Evolutionary conservation across 768 basidiomycete species (phyloP), one percentile per base, ranked within the genome.

Genomic region (Tulasnella sp.): DNA sequence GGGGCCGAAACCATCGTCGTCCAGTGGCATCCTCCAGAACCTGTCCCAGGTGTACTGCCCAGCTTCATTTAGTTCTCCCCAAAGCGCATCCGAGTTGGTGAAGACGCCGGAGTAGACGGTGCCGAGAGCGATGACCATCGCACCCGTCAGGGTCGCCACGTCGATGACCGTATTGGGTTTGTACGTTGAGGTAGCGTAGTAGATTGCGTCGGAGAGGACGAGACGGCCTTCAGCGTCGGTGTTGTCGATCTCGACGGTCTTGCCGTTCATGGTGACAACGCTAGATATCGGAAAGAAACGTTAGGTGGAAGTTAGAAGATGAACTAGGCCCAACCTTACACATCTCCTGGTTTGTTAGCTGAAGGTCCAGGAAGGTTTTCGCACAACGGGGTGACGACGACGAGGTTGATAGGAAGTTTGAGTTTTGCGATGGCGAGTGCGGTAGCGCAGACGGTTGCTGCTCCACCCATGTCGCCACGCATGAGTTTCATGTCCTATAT

Each of bases 381-480:
- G 23, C 90, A 90, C 42, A 96, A 86, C 2, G 94, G 93, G 0
- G 91, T 91, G 37, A 89, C 85, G 15, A 90, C 88, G 35, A 94
- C 87, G 75, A 95, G 85, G 82, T 95, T 94, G 83, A 96, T 86
- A 11, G 93, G 93, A n/a, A 96, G 84, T 80, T 89, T 85, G 57
- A 96, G 88, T 83, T 93, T 90, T 10, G 94, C 93, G 80, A 95
- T 91, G 10, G 93, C 94, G 80, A 91, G 85, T 2, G 91, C 88
- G 9, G 93, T 86, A 1, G 91, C 87, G 67, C 91, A 88, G 18
- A 95, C 92, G 0, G 92, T 87, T 1, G 94, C 94, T 5, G 94
- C 94, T 75, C 93, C 93, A 88, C 93, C 95, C 94, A 95, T 95
- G 82, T 95, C 94, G 2, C 88, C 94, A 55, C 93, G 89, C 93